phyloP scores from a whole-genome alignment of 345 rosid genomes.

The Lumnitzera littorea region DNA sequence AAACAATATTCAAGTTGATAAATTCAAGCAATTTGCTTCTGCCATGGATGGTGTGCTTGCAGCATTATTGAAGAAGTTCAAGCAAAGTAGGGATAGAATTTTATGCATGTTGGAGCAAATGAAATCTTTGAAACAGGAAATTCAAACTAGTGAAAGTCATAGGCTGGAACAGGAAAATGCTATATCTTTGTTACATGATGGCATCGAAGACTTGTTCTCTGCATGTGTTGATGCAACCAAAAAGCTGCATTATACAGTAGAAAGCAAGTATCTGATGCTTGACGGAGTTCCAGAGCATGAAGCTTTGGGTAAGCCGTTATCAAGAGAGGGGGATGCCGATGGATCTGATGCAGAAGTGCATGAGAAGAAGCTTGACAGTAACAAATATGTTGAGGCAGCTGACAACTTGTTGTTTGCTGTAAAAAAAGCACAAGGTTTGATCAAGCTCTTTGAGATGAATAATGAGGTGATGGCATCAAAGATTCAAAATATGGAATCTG shows the following conservation, averaged over 20 bases:
- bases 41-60: conserved; percentile 45
- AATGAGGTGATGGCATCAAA: conserved; percentile 37
- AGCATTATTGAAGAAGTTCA: conserved; percentile 37
- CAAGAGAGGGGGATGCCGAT: conserved; percentile 23
- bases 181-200: conserved; percentile 34
- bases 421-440: conserved; percentile 26
- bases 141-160: conserved; percentile 32
- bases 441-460: conserved; percentile 45
- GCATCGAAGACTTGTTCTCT: conserved; percentile 37
- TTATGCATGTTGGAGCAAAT: conserved; percentile 22
- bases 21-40: conserved; percentile 38
- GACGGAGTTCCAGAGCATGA: conserved; percentile 38
- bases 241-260: conserved; percentile 45
- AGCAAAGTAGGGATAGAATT: conserved; percentile 34
- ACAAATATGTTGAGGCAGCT: conserved; percentile 28
- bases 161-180: conserved; percentile 46
- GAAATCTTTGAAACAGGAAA: conserved; percentile 46
- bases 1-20: conserved; percentile 38
- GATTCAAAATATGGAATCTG: conserved; percentile 54
- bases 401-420: conserved; percentile 38
- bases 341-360: conserved; percentile 22
- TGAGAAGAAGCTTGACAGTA: conserved; percentile 21
- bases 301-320: conserved; percentile 18
- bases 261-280: conserved; percentile 36
- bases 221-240: conserved; percentile 54